Conservation (phyloP, 2,329 filamentous ascomycete species). For the Beauveria rudraprayagi region DNA sequence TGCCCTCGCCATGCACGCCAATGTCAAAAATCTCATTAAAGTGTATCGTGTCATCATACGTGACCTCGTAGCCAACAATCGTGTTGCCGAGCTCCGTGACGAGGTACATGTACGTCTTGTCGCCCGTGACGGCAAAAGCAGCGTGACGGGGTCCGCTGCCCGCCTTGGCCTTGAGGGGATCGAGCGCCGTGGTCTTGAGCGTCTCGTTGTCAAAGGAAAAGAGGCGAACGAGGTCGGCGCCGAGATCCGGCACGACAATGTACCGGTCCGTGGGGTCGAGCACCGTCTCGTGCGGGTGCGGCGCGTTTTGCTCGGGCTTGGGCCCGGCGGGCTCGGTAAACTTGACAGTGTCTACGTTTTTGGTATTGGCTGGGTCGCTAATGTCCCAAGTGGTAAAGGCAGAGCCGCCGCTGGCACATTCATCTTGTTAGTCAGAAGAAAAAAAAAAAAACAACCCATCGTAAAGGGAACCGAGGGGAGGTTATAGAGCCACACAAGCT, state of each 20-base stretch:
- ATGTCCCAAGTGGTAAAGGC: constrained; percentile 39
- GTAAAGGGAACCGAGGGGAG: not conserved
- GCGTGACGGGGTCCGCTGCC: constrained; percentile 60
- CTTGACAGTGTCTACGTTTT: constrained; percentile 28
- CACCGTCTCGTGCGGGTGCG: constrained; percentile 58
- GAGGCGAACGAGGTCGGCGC: constrained; percentile 51
- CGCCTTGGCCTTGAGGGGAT: constrained; percentile 33
- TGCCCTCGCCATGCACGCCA: constrained; percentile 38
- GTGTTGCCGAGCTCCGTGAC: constrained; percentile 53
- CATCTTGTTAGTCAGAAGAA: not conserved
- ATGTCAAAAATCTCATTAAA: constrained; percentile 41
- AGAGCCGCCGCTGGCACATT: constrained; percentile 26
- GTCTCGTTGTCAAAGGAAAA: constrained; percentile 42
- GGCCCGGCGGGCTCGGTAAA: constrained; percentile 32
- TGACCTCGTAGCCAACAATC: constrained; percentile 48
- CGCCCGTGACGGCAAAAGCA: constrained; percentile 41
- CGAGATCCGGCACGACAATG: constrained; percentile 57
- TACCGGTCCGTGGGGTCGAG: constrained; percentile 58
- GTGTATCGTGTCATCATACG: constrained; percentile 36
- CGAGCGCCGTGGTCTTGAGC: constrained; percentile 30
- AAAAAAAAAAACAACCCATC: too few species aligned
- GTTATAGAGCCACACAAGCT: not conserved
- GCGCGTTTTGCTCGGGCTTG: constrained; percentile 42
- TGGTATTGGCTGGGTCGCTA: constrained; percentile 28
- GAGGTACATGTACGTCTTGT: constrained; percentile 49